Conservation (phyloP, 805 yeast species). For the Candida stauntonica region DNA sequence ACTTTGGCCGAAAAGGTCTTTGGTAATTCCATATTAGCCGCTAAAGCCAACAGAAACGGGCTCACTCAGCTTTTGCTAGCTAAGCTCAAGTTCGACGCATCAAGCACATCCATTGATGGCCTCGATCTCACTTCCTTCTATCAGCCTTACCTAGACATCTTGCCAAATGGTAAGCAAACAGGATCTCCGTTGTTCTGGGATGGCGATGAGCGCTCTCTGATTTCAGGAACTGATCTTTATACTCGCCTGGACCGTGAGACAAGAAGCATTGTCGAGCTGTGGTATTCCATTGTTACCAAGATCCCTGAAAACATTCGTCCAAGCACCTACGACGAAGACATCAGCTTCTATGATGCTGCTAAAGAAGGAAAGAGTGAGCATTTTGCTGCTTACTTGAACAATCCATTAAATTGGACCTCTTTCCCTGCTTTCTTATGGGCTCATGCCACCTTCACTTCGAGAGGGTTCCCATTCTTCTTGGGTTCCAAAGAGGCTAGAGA, state of each 20-base stretch:
- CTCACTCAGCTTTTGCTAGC: slow-evolving; percentile 35
- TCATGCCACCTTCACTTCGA: slow-evolving; percentile 58
- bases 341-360: slow-evolving; percentile 27
- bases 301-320: slow-evolving; percentile 18
- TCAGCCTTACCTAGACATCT: slow-evolving; percentile 42
- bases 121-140: slow-evolving; percentile 24
- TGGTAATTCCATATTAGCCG: slow-evolving; percentile 8
- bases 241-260: slow-evolving; percentile 47
- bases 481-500: slow-evolving; percentile 33
- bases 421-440: slow-evolving; percentile 78
- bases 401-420: slow-evolving; percentile 48
- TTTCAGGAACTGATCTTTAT: slow-evolving; percentile 71
- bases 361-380: slow-evolving; percentile 23
- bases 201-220: slow-evolving; percentile 40
- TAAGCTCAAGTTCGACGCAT: slow-evolving; percentile 36
- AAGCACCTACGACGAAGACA: slow-evolving; percentile 21
- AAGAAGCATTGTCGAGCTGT: slow-evolving; percentile 49
- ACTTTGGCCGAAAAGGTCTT: slow-evolving; percentile 31
- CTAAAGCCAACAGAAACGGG: slow-evolving; percentile 15
- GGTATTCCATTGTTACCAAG: slow-evolving; percentile 36
- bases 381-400: slow-evolving; percentile 25
- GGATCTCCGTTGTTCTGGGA: slow-evolving; percentile 70
- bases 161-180: slow-evolving; percentile 42
- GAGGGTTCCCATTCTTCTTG: slow-evolving; percentile 79
- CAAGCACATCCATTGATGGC: slow-evolving; percentile 13